Base-by-base conservation (phyloP, 495 filamentous ascomycete genomes). In the Trichocladium antarcticum region DNA sequence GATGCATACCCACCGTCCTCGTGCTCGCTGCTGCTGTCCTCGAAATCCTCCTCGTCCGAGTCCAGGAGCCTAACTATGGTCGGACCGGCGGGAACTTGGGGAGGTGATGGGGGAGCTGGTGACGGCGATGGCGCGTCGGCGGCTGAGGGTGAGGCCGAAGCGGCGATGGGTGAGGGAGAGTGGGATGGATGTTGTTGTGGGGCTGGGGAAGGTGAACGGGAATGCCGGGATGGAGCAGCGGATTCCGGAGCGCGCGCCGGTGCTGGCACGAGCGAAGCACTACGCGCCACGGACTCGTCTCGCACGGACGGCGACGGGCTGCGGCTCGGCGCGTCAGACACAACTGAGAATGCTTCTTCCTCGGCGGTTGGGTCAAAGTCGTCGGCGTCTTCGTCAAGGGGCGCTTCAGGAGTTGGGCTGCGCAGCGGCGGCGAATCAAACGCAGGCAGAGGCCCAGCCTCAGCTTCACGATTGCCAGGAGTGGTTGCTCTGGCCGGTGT, bases 341-440 rank as follows among this genome's bases (percentile, higher is more conserved):
- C 17, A 17, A 21, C 50, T 4, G 56, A 58, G 10, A 51, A 35
- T 28, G 53, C 45, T 35, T 55, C 51, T 36, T 61, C 61, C 11
- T 40, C 55, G 1, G 41, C 58, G 22, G 44, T 44, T 5, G 62
- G 65, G n/a, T 64, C 59, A 48, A 64, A 68, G 34, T 68, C 59
- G 20, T 62, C 52, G 27, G 68, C 64, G 28, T 54, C 58, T 8
- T 47, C 38, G 17, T 54, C 10, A 28, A 37, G 34, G 37, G 52
- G n/a, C n/a, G n/a, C n/a, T 57, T n/a, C 55, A 12, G 22, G 19
- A 36, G n/a, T 27, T 27, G 24, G 24, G 24, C 24, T 27, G 24
- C 24, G 24, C 24, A 3, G 19, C 19, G 32, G 6, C 12, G 28
- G 28, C 1, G 40, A 29, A 3, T 10, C n/a, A 42, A 16, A 10